Base-by-base conservation (phyloP, 2,329 filamentous ascomycete species). In the Pyricularia pennisetigena region DNA sequence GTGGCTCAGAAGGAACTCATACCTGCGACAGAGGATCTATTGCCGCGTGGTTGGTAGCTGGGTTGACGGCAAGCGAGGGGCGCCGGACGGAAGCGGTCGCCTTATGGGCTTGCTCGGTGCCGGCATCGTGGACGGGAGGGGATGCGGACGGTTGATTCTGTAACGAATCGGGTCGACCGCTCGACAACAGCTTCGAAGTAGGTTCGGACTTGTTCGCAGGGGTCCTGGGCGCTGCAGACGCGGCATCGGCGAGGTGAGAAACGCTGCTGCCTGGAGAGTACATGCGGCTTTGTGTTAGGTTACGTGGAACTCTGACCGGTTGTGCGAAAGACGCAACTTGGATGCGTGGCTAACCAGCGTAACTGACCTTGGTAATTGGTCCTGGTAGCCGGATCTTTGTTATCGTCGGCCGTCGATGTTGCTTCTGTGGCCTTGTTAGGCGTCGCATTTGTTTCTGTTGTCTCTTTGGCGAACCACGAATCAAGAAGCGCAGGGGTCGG, bases 1-100 rank as follows among this genome's bases (percentile, higher is more conserved):
- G 67, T 32, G 23, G 24, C 4, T 64, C 26, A 24, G 16, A 28
- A 14, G 26, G 24, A 20, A 4, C 23, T 20, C 71, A 30, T 69
- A 76, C 75, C 69, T 75, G 74, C 1, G 74, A 76, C 24, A 76
- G 69, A 4, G 75, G 75, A 67, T 76, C 75, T 63, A 76, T 74
- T 63, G 70, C 71, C 4, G 72, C 57, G 32, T 65, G 70, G 54
- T 59, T 68, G 3, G 69, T 67, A 28, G 30, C 41, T 26, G 67
- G 32, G 26, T 14, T 67, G 26, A 30, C 4, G n/a, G 65, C 41
- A n/a, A 54, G 41, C 29, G 65, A 49, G 16, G 65, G 49, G n/a
- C 65, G 59, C 26, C 59, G 59, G 61, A 68, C 26, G 69, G 69
- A 26, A 61, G 62, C 20, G 66, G 67, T 28, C 29, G 65, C 65